Evolutionary conservation across 2,329 filamentous ascomycete species (phyloP).

Genomic region (Paraphaeosphaeria sporulosa): DNA sequence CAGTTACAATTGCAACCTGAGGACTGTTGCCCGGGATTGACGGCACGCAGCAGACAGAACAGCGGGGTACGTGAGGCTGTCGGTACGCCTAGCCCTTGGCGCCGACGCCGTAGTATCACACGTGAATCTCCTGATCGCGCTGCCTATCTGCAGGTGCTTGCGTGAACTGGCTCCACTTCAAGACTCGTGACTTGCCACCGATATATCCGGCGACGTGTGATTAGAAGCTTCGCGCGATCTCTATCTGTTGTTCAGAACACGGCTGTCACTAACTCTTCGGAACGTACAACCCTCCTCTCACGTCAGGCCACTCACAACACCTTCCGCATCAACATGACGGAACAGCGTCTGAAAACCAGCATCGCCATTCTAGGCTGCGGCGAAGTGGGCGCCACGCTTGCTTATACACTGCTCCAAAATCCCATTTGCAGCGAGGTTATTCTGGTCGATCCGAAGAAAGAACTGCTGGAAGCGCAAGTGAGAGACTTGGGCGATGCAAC

Average conservation of each 20-base stretch:
- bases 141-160: no score
- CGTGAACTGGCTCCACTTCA: neutral
- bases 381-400: conserved; percentile 60
- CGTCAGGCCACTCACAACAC: neutral
- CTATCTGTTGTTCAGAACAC: no score
- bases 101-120: neutral
- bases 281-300: neutral
- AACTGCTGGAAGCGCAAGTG: conserved; percentile 58
- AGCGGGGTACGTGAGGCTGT: conserved; percentile 7
- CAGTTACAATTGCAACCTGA: neutral
- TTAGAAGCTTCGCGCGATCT: neutral
- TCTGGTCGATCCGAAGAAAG: conserved; percentile 61
- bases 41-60: neutral
- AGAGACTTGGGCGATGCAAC: conserved; percentile 62
- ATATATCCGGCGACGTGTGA: neutral
- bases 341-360: conserved; percentile 42
- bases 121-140: conserved; percentile 1
- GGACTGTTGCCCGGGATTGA: neutral
- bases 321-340: conserved; percentile 22
- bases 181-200: neutral
- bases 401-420: conserved; percentile 60
- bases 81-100: conserved; percentile 9
- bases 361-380: conserved; percentile 62
- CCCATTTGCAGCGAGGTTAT: conserved; percentile 61
- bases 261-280: neutral